A percentile compares a stretch with the other conserved stretches of the same genome.
Evolutionary conservation across 2,329 filamentous ascomycete genomes (phyloP).

Genomic region (Venturia nashicola): DNA sequence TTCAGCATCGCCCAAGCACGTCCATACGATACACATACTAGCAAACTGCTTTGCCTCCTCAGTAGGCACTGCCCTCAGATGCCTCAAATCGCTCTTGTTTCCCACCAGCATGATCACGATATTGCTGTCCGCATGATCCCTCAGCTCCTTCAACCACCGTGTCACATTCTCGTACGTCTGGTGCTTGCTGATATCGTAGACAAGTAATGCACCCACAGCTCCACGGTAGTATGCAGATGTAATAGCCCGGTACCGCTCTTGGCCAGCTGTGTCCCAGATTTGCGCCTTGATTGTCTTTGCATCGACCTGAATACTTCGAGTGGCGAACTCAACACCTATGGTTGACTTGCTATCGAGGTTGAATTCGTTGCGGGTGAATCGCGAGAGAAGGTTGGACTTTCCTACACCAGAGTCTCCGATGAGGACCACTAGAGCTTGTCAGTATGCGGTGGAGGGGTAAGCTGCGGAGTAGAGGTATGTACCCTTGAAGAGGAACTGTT

Average conservation of each 20-base stretch:
- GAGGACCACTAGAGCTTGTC: constrained; percentile 60
- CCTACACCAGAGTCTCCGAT: constrained; percentile 99
- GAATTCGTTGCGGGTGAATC: constrained; percentile 99
- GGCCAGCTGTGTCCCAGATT: constrained; percentile 98
- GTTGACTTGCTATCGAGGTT: constrained; percentile 99
- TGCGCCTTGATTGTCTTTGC: constrained; percentile 99
- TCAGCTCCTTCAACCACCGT: constrained; percentile 96
- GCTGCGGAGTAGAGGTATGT: constrained; percentile 15
- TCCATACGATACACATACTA: constrained; percentile 39
- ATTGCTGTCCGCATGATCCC: constrained; percentile 95
- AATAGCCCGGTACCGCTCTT: constrained; percentile 98
- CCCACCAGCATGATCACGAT: constrained; percentile 99
- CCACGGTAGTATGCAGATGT: constrained; percentile 98
- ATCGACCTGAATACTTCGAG: constrained; percentile 95
- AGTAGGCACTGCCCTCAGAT: constrained; percentile 90
- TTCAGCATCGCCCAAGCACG: neutral
- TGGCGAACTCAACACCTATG: constrained; percentile 98
- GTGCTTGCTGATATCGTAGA: constrained; percentile 99
- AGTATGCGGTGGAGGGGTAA: constrained; percentile 9
- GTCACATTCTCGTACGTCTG: constrained; percentile 99
- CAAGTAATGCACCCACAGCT: constrained; percentile 89
- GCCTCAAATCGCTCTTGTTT: constrained; percentile 99
- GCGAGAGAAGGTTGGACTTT: constrained; percentile 98
- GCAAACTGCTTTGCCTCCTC: constrained; percentile 98
- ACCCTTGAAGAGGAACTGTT: constrained; percentile 99